phyloP scores from a whole-genome alignment of 2,329 filamentous ascomycete species.

The Raffaelea arxii region DNA sequence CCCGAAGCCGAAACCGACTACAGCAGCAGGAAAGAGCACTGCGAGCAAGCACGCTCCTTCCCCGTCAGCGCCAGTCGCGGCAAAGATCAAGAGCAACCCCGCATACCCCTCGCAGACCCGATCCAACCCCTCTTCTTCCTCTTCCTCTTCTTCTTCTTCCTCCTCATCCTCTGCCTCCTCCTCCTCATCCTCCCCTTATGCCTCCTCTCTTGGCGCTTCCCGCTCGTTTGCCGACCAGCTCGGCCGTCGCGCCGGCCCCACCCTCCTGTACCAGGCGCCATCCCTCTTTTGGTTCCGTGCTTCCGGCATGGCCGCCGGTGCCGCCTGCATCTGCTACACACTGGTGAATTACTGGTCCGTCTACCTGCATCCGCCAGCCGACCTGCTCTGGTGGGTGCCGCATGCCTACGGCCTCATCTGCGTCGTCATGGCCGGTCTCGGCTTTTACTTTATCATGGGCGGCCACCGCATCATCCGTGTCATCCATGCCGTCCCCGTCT shows the following conservation, averaged over 20 bases:
- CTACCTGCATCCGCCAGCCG: constrained; percentile 38
- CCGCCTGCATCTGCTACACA: constrained; percentile 42
- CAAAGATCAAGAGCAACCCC: no score
- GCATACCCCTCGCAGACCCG: no score
- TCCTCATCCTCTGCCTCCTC: no score
- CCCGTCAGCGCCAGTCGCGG: no score
- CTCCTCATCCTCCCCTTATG: background rate
- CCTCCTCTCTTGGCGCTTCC: background rate
- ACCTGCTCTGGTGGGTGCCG: constrained; percentile 46
- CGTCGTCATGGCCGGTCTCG: constrained; percentile 49
- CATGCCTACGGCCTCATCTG: constrained; percentile 48
- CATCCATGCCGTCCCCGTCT: constrained; percentile 45
- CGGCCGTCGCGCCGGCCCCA: constrained; percentile 42
- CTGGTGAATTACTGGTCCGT: constrained; percentile 40
- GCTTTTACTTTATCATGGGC: constrained; percentile 48
- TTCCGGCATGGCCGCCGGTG: constrained; percentile 46
- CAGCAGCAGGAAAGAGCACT: no score
- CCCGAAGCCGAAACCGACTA: constrained; percentile 10
- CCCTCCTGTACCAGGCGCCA: constrained; percentile 54
- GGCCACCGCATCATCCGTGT: constrained; percentile 46
- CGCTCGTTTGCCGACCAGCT: constrained; percentile 42
- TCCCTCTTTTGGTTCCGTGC: constrained; percentile 54
- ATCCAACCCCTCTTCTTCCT: no score
- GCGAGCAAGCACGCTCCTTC: no score
- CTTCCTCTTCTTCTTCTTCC: no score